Evolutionary conservation across 441 rosid species (phyloP), one percentile per base, ranked within the genome.

Genomic region (Codiaeum variegatum): DNA sequence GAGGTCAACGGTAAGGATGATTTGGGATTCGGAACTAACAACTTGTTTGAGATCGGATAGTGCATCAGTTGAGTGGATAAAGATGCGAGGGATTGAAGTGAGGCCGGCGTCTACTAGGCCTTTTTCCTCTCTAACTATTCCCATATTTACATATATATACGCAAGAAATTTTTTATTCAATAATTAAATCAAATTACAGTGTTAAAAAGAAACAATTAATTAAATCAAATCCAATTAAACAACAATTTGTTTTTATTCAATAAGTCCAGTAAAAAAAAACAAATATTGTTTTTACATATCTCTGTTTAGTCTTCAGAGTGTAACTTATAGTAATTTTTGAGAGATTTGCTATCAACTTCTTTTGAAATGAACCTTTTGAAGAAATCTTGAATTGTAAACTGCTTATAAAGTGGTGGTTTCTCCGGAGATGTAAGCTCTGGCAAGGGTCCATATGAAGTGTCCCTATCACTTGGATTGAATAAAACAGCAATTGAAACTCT

Each of bases 81-180:
- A 87, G 76, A 83, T 44, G 60, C 75, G 82, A 16, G 84, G 91
- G 71, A 85, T 75, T 42, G 85, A 7, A 46, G 82, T 61, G 64
- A 87, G n/a, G 62, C 87, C 86, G 0, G 82, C 70, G 66, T 87
- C 91, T 3, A 85, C 51, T 4, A 88, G 77, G 9, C 89, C 91
- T 66, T n/a, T n/a, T n/a, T n/a, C n/a, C n/a, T n/a, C n/a, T n/a
- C n/a, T n/a, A n/a, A n/a, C n/a, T n/a, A n/a, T n/a, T n/a, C n/a
- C n/a, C n/a, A n/a, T n/a, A n/a, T n/a, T n/a, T n/a, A n/a, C n/a
- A n/a, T n/a, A n/a, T n/a, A n/a, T n/a, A n/a, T n/a, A n/a, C n/a
- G n/a, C n/a, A n/a, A n/a, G n/a, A n/a, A n/a, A n/a, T n/a, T n/a
- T n/a, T n/a, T n/a, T n/a, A n/a, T n/a, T n/a, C n/a, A n/a, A n/a